These are phyloP conservation scores for Tolypocladium ovalisporum DNA, from an alignment of 2,329 filamentous ascomycete genomes.

Conservation along the genomic window DNA sequence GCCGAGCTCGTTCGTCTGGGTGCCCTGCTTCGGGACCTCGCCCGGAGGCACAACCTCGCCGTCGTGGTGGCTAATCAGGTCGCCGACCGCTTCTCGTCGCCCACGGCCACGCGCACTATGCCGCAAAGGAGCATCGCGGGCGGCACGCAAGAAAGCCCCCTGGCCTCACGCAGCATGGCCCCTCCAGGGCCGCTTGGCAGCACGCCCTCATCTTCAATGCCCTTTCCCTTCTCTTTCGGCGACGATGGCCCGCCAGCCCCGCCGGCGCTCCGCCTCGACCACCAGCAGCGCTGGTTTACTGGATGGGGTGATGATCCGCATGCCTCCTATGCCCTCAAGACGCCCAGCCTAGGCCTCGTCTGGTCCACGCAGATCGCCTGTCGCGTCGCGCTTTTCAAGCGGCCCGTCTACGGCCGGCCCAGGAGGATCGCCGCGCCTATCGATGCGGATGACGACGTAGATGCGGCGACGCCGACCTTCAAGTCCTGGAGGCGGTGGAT, in stretches of 20 bases:
- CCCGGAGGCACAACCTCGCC: constrained; percentile 62
- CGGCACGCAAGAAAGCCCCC: constrained; percentile 33
- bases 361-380: constrained; percentile 86
- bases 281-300: constrained; percentile 91
- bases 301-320: constrained; percentile 73
- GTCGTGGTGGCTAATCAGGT: constrained; percentile 95
- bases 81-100: constrained; percentile 64
- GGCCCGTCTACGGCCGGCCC: constrained; percentile 40
- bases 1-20: constrained; percentile 69
- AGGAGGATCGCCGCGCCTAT: constrained; percentile 22
- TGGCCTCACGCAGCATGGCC: constrained; percentile 33
- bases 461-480: constrained; percentile 31
- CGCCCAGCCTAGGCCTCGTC: constrained; percentile 74
- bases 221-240: constrained; percentile 21
- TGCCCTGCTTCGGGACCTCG: constrained; percentile 63
- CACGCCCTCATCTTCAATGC: constrained; percentile 29
- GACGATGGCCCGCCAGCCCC: constrained; percentile 22
- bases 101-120: neutral
- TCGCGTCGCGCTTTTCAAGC: constrained; percentile 70
- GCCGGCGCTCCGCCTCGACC: constrained; percentile 60
- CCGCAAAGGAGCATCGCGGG: neutral
- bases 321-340: constrained; percentile 51
- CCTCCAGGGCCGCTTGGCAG: constrained; percentile 16
- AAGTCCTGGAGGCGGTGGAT: constrained; percentile 62
- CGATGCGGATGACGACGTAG: constrained; percentile 28